Evolutionary conservation across 2,329 filamentous ascomycete genomes (phyloP), one percentile per base, ranked within the genome.

Genomic region (Ambrosiella beaveri): DNA sequence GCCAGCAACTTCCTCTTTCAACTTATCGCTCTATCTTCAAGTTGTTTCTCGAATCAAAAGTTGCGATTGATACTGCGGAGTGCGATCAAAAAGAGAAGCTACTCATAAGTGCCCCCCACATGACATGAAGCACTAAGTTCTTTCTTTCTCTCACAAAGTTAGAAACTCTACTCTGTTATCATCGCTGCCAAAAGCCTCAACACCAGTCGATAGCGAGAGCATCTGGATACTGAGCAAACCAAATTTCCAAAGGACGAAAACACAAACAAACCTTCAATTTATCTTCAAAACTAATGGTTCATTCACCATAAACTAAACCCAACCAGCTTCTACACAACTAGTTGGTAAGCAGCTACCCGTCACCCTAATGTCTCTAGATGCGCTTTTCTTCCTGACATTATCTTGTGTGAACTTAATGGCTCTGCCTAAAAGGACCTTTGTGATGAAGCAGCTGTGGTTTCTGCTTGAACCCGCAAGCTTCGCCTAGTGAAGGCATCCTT

Each of bases 401-500:
- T 12, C 11, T 41, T 11, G 11, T 2, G 39, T 49, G 47, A 7
- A 15, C n/a, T 9, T 51, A 35, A 7, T 51, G 9, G 7, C 19
- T 17, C 7, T 47, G 44, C 19, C 35, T 8, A 51, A 51, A 51
- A 8, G 27, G 13, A 35, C 17, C n/a, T n/a, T 36, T 36, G 47
- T 11, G 47, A 41, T 54, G 7, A 41, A 54, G 52, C 38, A 35
- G 37, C 7, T 17, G 36, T 11, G 40, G 19, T 40, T 54, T 12
- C 44, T 54, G 52, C 52, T 54, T 27, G 52, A 54, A 41, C 13
- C 52, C 52, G 38, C 37, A 54, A 54, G 19, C 38, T 54, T 54
- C 15, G 15, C 52, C 52, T 54, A 54, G 52, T 13, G 41, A 39
- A 41, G 49, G 19, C 12, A 37, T 54, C 52, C 52, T 54, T 41